phyloP scores from a whole-genome alignment of 805 yeast genomes.

The Cyberlindnera veronae region DNA sequence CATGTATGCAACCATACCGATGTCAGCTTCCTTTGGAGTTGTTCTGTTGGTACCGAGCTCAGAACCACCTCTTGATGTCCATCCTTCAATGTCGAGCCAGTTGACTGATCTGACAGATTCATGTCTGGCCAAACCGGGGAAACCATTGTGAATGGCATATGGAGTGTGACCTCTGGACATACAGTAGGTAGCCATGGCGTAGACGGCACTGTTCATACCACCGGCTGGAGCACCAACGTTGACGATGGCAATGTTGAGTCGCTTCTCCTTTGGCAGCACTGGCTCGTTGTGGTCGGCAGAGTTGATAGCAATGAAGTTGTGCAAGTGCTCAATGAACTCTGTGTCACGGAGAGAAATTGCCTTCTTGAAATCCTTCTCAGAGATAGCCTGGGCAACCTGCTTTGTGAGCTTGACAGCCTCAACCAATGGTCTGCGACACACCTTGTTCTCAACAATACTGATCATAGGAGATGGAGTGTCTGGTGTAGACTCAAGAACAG shows the following conservation, averaged over 20 bases:
- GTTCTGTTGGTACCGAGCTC: slow-evolving; percentile 95
- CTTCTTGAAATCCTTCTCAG: slow-evolving; percentile 68
- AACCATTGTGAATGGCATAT: slow-evolving; percentile 91
- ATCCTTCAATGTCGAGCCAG: slow-evolving; percentile 86
- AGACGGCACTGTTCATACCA: slow-evolving; percentile 84
- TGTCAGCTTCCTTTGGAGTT: slow-evolving; percentile 64
- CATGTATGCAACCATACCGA: slow-evolving; percentile 89
- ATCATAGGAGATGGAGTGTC: slow-evolving; percentile 93
- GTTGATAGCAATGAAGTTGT: slow-evolving; percentile 66
- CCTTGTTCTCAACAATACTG: slow-evolving; percentile 82
- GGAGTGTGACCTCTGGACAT: slow-evolving; percentile 85
- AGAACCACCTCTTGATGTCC: slow-evolving; percentile 91
- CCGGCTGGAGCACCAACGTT: slow-evolving; percentile 98
- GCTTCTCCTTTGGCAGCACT: slow-evolving; percentile 53
- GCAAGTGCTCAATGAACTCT: slow-evolving; percentile 77
- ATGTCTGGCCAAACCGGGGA: slow-evolving; percentile 85
- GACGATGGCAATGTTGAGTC: slow-evolving; percentile 76
- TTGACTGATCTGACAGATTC: slow-evolving; percentile 71
- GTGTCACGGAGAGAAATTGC: slow-evolving; percentile 88
- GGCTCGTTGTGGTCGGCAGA: slow-evolving; percentile 67
- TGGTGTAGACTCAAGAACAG: slow-evolving; percentile 84
- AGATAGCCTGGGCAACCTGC: slow-evolving; percentile 87
- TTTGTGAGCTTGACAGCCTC: slow-evolving; percentile 88
- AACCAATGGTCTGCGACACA: slow-evolving; percentile 78
- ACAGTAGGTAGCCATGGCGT: slow-evolving; percentile 72